These are phyloP conservation scores for Nemania abortiva DNA, from an alignment of 2,329 filamentous ascomycete genomes.

Conservation along the genomic window DNA sequence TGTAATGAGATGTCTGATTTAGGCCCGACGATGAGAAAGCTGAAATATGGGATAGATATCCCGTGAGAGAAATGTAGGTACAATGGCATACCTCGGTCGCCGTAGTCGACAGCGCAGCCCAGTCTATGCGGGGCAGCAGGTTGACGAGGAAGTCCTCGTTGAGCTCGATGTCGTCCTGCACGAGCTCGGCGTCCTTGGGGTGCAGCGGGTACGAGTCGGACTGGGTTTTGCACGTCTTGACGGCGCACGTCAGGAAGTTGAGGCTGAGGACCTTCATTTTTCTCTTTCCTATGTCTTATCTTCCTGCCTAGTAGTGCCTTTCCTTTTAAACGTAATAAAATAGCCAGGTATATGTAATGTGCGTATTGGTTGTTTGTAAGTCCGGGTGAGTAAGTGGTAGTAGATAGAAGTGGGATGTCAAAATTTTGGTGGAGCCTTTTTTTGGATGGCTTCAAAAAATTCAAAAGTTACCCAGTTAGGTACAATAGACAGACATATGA, in stretches of 20 bases:
- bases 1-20: too few relatives aligned
- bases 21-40: background rate
- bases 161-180: conserved; percentile 83
- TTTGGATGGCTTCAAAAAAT: conserved; percentile 28
- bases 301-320: background rate
- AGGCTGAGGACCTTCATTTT: conserved; percentile 97
- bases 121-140: conserved; percentile 88
- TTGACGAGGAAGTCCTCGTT: conserved; percentile 86
- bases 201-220: conserved; percentile 88
- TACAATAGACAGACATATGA: conserved; percentile 5
- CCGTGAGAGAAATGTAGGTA: background rate
- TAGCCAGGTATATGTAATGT: background rate
- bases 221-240: conserved; percentile 91
- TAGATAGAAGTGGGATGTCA: conserved; percentile 29
- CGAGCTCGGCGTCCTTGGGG: conserved; percentile 90
- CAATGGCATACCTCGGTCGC: conserved; percentile 78
- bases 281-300: background rate
- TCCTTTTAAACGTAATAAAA: background rate
- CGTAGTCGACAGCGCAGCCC: conserved; percentile 81
- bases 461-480: conserved; percentile 2
- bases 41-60: background rate
- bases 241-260: conserved; percentile 96
- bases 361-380: background rate
- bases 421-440: conserved; percentile 36
- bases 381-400: conserved; percentile 2